Evolutionary conservation across 345 rosid species (phyloP), one percentile per base, ranked within the genome.

Genomic region (Syzygium oleosum): DNA sequence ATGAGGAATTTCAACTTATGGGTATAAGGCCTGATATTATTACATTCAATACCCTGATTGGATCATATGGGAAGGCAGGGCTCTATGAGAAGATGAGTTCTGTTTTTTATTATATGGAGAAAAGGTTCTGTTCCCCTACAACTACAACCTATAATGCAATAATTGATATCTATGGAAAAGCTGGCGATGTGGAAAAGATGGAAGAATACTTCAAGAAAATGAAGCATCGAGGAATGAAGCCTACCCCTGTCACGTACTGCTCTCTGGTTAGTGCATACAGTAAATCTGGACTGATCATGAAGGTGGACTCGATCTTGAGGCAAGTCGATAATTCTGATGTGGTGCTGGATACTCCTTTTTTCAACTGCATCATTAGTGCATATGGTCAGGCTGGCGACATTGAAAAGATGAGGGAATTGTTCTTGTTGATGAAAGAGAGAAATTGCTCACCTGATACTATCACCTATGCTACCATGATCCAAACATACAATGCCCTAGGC

Each of bases 141-240:
- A 58, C 91, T 88, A 91, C 93, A 25, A 95, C 98, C 8, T 94
- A 93, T 89, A 96, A 97, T 88, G 91, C 91, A 73, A 88, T 95
- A 52, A 93, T 96, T n/a, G 97, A 97, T 87, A 87, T 88, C 7
- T 96, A 91, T 91, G 99, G 98, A 23, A 96, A 92, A 91, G 94
- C 91, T 2, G 95, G 95, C 31, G 84, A 90, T 53, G 88, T 93
- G 12, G 94, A 90, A 90, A 91, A 92, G 89, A 94, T 96, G 98
- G 98, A 95, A 38, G 93, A 93, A 34, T 58, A 90, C 84, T 96
- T 94, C 89, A 90, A 88, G 94, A 91, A 89, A 87, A 95, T 95
- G 97, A 97, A 95, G 91, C 93, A 95, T 92, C 91, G 29, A 53
- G 98, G 99, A 83, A 93, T 95, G 92, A 97, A 97, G 92, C 98